Conservation (phyloP, 306 rosid genomes). For the Quercus robur region DNA sequence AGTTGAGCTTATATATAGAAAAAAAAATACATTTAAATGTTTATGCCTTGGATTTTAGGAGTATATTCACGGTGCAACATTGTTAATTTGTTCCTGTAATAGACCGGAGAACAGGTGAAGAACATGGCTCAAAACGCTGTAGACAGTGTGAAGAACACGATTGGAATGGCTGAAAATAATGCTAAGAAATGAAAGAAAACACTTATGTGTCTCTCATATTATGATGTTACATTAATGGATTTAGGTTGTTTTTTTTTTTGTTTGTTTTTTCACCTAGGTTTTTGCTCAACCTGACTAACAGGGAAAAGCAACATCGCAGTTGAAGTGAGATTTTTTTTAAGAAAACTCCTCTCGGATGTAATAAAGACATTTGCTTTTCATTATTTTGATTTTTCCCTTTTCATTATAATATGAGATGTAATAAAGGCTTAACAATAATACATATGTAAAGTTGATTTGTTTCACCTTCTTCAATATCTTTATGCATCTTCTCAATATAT, state of each 20-base stretch:
- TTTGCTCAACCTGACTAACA: slow-evolving; percentile 22
- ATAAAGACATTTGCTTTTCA: neutral
- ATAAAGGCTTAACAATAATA: slow-evolving; percentile 6
- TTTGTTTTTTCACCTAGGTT: neutral
- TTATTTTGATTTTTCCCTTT: neutral
- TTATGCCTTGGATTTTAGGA: too few relatives aligned
- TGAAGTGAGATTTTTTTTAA: neutral
- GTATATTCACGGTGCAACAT: neutral
- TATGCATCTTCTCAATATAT: neutral
- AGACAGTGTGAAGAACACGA: slow-evolving; percentile 56
- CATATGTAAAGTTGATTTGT: neutral
- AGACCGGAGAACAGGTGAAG: slow-evolving; percentile 65
- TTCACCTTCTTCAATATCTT: neutral
- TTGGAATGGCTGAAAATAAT: slow-evolving; percentile 42
- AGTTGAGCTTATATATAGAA: too few relatives aligned
- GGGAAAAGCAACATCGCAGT: slow-evolving; percentile 22
- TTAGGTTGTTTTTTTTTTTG: slow-evolving; percentile 4
- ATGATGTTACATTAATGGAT: slow-evolving; percentile 12
- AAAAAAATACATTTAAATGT: too few relatives aligned
- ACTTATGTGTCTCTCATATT: neutral
- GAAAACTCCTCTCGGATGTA: slow-evolving; percentile 9
- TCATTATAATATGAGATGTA: neutral
- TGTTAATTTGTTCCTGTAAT: neutral
- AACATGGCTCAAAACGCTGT: slow-evolving; percentile 61
- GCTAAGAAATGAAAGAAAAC: slow-evolving; percentile 26